Percentiles rank a stretch among this genome's conserved stretches.
These are phyloP conservation scores for Flaveria trinervia DNA, from an alignment of 129 eudicot species.

Conservation along the genomic window DNA sequence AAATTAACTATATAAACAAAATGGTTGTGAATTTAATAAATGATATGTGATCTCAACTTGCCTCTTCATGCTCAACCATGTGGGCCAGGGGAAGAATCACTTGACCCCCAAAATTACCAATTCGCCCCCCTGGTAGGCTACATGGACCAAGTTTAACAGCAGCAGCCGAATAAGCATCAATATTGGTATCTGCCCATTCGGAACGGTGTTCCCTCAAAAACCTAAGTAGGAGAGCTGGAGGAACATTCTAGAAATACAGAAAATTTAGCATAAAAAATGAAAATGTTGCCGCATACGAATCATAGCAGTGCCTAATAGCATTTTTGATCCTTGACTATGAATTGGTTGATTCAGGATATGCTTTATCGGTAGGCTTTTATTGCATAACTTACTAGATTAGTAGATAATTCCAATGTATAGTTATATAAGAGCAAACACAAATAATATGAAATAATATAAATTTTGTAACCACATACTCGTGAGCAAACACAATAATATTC, in stretches of 20 bases:
- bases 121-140: constrained; percentile 34
- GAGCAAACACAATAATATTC: too few relatives aligned
- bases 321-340: too few relatives aligned
- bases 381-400: too few relatives aligned
- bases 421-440: too few relatives aligned
- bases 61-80: constrained; percentile 59
- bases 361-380: too few relatives aligned
- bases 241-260: constrained; percentile 31
- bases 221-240: constrained; percentile 42
- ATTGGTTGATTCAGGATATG: too few relatives aligned
- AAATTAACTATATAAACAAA: neutral
- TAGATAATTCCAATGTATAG: neutral
- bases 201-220: constrained; percentile 55
- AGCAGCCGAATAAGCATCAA: constrained; percentile 49
- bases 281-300: neutral
- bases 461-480: too few relatives aligned
- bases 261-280: neutral
- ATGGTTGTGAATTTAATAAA: neutral
- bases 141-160: constrained; percentile 44
- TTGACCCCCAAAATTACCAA: constrained; percentile 44
- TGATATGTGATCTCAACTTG: neutral
- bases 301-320: too few relatives aligned
- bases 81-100: constrained; percentile 55
- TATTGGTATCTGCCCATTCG: constrained; percentile 51
- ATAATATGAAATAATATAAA: too few relatives aligned